Evolutionary conservation across 768 basidiomycete genomes (phyloP).

Genomic region (Auriscalpium orientale): DNA sequence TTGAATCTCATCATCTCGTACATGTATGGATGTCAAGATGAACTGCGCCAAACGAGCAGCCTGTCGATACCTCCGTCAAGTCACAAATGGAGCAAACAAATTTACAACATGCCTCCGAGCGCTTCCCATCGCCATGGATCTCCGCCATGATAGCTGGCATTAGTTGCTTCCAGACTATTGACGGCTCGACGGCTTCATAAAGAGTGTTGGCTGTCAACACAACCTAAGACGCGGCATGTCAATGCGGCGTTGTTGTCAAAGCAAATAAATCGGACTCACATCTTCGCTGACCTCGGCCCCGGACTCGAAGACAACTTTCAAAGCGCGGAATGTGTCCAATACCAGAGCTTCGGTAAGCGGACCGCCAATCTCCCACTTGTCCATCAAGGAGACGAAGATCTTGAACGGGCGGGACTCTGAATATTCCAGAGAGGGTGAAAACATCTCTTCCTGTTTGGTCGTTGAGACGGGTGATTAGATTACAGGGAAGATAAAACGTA

Average conservation of each 20-base stretch:
- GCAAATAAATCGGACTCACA: constrained; percentile 30
- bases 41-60: constrained; percentile 63
- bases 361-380: constrained; percentile 95
- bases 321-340: constrained; percentile 70
- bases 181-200: constrained; percentile 90
- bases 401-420: constrained; percentile 85
- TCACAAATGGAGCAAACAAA: neutral
- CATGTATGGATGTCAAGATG: constrained; percentile 61
- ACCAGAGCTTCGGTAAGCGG: constrained; percentile 71
- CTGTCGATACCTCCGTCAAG: constrained; percentile 28
- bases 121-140: constrained; percentile 34
- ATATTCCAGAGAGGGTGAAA: constrained; percentile 61
- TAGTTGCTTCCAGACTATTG: constrained; percentile 77
- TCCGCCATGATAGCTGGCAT: constrained; percentile 50
- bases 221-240: constrained; percentile 30
- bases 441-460: constrained; percentile 61
- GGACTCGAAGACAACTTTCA: constrained; percentile 48
- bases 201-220: constrained; percentile 74
- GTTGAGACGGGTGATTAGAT: neutral
- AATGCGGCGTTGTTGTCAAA: neutral
- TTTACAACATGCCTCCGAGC: constrained; percentile 39
- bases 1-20: constrained; percentile 84
- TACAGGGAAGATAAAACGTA: constrained; percentile 19
- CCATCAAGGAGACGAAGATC: constrained; percentile 88
- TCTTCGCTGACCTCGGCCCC: constrained; percentile 52